Evolutionary conservation across 441 rosid genomes (phyloP).

Genomic region (Biscutella laevigata): DNA sequence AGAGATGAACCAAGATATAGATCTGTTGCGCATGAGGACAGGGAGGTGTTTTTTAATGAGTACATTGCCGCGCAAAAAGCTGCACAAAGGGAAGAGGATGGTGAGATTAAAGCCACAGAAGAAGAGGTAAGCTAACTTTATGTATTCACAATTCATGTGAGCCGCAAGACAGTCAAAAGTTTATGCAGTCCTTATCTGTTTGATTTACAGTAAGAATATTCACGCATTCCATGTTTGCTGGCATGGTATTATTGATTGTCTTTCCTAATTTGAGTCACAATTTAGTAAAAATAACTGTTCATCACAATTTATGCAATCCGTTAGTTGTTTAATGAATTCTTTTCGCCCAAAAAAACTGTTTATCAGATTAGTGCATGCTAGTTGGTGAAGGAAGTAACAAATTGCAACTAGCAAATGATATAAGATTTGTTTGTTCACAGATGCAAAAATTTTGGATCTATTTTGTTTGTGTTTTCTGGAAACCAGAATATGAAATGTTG

Average conservation of each 20-base stretch:
- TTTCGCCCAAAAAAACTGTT: too few relatives aligned
- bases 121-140: conserved; percentile 58
- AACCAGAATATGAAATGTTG: neutral
- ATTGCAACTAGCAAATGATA: neutral
- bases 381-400: neutral
- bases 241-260: neutral
- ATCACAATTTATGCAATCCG: too few relatives aligned
- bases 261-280: neutral
- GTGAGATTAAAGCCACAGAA: conserved; percentile 60
- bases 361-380: neutral
- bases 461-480: neutral
- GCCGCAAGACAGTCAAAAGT: neutral
- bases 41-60: conserved; percentile 71
- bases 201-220: neutral
- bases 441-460: neutral
- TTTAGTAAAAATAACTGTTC: too few relatives aligned
- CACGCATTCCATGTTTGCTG: conserved; percentile 1
- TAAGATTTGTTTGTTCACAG: neutral
- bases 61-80: conserved; percentile 71
- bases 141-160: conserved; percentile 8
- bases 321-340: too few relatives aligned
- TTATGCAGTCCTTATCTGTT: neutral
- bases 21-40: conserved; percentile 67
- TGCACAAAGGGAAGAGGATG: conserved; percentile 53
- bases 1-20: conserved; percentile 85